A percentile compares a stretch with the other conserved stretches of the same genome.
Evolutionary conservation across 1,139 yeast genomes (phyloP).

Genomic region (Casaregolazyma lundiana): DNA sequence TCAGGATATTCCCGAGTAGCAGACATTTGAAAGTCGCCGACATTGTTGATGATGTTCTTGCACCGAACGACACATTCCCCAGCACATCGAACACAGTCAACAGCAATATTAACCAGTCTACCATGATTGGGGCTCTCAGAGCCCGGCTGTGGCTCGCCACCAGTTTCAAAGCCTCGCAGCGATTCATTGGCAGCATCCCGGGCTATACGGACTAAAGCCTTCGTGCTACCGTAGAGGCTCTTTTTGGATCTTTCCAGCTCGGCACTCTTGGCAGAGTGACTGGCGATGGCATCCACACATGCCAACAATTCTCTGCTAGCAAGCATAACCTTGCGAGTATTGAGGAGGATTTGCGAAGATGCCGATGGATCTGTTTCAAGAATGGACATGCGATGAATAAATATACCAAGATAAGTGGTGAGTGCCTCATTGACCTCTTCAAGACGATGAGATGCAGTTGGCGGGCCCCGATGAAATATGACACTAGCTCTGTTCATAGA

Average conservation of each 20-base stretch:
- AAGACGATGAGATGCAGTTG: conserved; percentile 64
- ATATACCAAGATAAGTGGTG: conserved; percentile 59
- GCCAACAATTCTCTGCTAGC: conserved; percentile 40
- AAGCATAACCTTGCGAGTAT: conserved; percentile 39
- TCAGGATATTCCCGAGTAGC: conserved; percentile 69
- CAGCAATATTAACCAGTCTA: conserved; percentile 25
- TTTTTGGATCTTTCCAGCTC: conserved; percentile 37
- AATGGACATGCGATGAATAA: conserved; percentile 31
- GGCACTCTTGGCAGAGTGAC: conserved; percentile 27
- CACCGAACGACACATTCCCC: conserved; percentile 43
- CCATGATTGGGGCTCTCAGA: conserved; percentile 7
- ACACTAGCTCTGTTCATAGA: conserved; percentile 25
- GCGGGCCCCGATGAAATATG: conserved; percentile 44
- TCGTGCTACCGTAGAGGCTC: conserved; percentile 32
- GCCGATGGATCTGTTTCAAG: conserved; percentile 32
- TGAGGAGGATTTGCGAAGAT: conserved; percentile 34
- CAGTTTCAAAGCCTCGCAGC: conserved; percentile 15
- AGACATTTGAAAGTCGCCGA: conserved; percentile 71
- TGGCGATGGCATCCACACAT: conserved; percentile 33
- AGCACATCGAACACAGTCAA: conserved; percentile 34
- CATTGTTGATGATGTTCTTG: conserved; percentile 45
- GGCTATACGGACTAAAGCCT: conserved; percentile 29
- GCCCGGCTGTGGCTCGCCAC: conserved; percentile 7
- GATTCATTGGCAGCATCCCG: conserved; percentile 20
- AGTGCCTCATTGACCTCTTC: conserved; percentile 71